Percentiles rank a stretch among this genome's conserved stretches.
Conservation (phyloP, 208 protist genomes). For the Acanthamoeba royreba region DNA sequence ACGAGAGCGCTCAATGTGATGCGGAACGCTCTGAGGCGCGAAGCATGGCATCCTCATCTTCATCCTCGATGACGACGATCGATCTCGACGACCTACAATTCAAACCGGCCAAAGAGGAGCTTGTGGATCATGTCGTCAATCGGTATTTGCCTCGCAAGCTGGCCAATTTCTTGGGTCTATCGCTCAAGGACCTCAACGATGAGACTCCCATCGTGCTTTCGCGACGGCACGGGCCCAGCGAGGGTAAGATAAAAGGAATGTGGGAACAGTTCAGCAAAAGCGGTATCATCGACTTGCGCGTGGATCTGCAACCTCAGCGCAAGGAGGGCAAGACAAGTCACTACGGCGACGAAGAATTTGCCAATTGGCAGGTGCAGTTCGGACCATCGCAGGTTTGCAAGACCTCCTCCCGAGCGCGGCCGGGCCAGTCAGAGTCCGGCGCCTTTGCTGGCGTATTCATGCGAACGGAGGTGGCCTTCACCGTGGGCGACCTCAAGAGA, state of each 20-base stretch:
- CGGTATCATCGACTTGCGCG: background rate
- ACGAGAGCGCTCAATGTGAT: background rate
- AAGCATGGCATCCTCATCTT: too few species aligned
- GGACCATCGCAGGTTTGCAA: slow-evolving; percentile 28
- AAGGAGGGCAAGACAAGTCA: background rate
- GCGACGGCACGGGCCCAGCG: background rate
- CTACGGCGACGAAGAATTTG: slow-evolving; percentile 42
- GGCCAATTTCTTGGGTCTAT: background rate
- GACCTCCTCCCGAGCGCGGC: background rate
- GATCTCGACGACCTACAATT: background rate
- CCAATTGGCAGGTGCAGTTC: slow-evolving; percentile 40
- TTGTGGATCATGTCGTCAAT: background rate
- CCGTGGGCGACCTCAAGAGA: background rate
- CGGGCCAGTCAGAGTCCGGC: background rate
- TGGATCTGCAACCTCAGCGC: slow-evolving; percentile 7
- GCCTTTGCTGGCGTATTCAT: slow-evolving; percentile 20
- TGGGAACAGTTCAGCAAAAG: slow-evolving; percentile 35
- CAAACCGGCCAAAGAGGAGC: background rate
- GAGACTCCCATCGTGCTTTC: background rate
- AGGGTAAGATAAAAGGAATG: slow-evolving; percentile 33
- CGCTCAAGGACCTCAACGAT: background rate
- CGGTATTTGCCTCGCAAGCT: slow-evolving; percentile 29
- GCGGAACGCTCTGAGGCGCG: background rate
- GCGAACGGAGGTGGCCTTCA: background rate
- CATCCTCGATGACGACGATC: background rate